Base-by-base conservation (phyloP, 164 flowering plant species). In the Akebia trifoliata region DNA sequence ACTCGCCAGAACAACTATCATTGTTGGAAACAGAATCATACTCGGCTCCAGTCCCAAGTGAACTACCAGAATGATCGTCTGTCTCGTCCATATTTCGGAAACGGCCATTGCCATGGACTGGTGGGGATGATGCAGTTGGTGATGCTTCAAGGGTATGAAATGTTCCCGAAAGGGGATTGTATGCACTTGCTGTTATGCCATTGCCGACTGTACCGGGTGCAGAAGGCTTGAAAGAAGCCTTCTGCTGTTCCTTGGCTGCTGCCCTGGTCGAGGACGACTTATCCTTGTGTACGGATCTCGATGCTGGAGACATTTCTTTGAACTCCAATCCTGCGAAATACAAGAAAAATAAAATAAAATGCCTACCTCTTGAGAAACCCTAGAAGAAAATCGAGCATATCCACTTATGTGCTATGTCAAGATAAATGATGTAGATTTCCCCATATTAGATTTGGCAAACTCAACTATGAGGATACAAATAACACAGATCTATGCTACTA, bases 1-100 rank as follows among this genome's bases (percentile, higher is more conserved):
- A 86, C 66, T 90, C 98, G 52, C 85, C 97, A 47, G 99, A 90
- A 67, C 98, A 83, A 69, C 88, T 90, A 50, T 74, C 98, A 65
- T 82, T 85, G 54, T 84, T 93, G 26, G 99, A 93, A 30, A 78
- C 70, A 30, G 94, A 70, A 75, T 93, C 99, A 77, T 75, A 90
- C 55, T 89, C 98, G 0, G 69, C 69, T 18, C 74, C 89, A 29
- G 82, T 70, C 35, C 81, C 83, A 57, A 65, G 69, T 4, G 82
- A 73, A 54, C 77, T 78, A 51, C 89, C 86, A 40, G 76, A 68
- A 44, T 72, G 85, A 17, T 85, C 96, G 43, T 87, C 91, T 9
- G 81, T 72, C 50, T 81, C 94, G 60, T 90, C 95, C 42, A 86
- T 81, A 50, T 66, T 86, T n/a, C 82, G 71, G 57, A 81, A 89